Percentiles rank a stretch among this genome's conserved stretches.
Conservation (phyloP, 1,284 basidiomycete genomes). For the Meripilus lineatus region DNA sequence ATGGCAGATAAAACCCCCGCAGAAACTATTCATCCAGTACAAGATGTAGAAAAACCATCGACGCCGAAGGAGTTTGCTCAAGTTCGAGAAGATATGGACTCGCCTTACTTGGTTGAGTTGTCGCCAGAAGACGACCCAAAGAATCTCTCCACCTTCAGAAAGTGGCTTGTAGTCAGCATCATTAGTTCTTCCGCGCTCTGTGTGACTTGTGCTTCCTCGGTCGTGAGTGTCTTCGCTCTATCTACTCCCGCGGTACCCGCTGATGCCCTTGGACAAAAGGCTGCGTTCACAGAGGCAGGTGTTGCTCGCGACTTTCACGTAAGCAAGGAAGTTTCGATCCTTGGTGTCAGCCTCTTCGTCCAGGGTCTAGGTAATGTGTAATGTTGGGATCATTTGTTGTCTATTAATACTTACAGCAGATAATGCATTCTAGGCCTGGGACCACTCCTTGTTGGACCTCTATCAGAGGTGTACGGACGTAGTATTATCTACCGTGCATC, state of each 20-base stretch:
- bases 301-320: constrained; percentile 58
- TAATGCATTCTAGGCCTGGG: constrained; percentile 30
- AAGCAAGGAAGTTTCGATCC: constrained; percentile 58
- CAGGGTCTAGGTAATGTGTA: constrained; percentile 40
- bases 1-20: no score
- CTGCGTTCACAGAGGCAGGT: constrained; percentile 61
- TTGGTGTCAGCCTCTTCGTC: constrained; percentile 71
- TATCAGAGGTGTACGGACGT: constrained; percentile 50
- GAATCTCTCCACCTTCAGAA: constrained; percentile 8
- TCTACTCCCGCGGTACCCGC: constrained; percentile 4
- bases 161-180: constrained; percentile 13
- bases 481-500: constrained; percentile 35
- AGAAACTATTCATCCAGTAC: background rate
- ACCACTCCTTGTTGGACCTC: constrained; percentile 46
- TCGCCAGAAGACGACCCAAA: constrained; percentile 14
- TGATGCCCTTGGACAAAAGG: constrained; percentile 32
- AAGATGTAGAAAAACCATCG: background rate
- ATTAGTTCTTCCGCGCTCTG: constrained; percentile 13
- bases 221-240: constrained; percentile 38
- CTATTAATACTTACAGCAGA: background rate
- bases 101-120: constrained; percentile 10
- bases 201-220: constrained; percentile 61
- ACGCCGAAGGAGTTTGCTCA: background rate
- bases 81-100: background rate
- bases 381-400: background rate